phyloP scores from a whole-genome alignment of 163 green algal genomes.

The Chloroidium sp. region DNA sequence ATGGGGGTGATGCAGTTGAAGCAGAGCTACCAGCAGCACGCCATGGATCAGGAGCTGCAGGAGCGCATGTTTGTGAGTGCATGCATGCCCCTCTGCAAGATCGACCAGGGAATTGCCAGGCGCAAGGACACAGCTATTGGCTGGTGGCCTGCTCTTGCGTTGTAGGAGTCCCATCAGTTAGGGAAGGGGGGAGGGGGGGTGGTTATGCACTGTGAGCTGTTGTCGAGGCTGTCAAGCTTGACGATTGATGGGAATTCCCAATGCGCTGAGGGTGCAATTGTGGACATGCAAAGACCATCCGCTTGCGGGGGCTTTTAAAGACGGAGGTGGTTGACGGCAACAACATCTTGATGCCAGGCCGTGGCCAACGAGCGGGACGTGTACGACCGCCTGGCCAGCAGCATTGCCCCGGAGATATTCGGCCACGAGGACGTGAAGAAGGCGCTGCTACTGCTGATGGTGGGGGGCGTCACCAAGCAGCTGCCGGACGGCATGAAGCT shows the following conservation, averaged over 20 bases:
- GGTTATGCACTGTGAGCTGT: no score
- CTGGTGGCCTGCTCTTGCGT: background rate
- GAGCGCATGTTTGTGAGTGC: constrained; percentile 8
- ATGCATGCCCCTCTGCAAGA: background rate
- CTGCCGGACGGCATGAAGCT: constrained; percentile 93
- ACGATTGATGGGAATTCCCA: no score
- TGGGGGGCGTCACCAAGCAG: constrained; percentile 68
- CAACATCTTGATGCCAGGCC: no score
- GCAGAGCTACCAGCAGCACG: constrained; percentile 58
- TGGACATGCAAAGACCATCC: no score
- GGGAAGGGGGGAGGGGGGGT: background rate
- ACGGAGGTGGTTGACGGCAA: background rate
- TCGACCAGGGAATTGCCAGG: background rate
- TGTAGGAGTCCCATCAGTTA: background rate
- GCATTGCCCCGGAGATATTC: constrained; percentile 97
- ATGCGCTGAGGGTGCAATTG: no score
- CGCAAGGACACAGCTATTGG: background rate
- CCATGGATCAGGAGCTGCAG: constrained; percentile 24
- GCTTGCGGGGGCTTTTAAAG: background rate
- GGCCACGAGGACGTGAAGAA: constrained; percentile 98
- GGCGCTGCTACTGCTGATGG: constrained; percentile 87
- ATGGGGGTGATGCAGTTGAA: constrained; percentile 73
- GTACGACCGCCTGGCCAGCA: constrained; percentile 76
- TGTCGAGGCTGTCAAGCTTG: no score
- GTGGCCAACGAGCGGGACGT: constrained; percentile 43